Evolutionary conservation across 805 yeast genomes (phyloP).

Genomic region (Candida nonsorbophila): DNA sequence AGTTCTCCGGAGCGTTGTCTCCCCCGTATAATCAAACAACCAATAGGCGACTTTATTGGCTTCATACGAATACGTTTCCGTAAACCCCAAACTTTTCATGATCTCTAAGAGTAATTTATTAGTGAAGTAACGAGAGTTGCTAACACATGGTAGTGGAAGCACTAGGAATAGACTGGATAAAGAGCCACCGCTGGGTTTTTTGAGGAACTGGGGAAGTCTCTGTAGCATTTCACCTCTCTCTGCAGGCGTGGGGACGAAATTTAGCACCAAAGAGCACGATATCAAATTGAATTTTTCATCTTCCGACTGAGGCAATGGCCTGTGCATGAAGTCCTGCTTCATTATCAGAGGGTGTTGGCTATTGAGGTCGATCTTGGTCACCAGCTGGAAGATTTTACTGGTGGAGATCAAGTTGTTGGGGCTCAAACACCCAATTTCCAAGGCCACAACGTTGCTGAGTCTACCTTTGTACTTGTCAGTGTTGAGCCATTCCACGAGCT

Average conservation of each 20-base stretch:
- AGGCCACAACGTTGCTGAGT: conserved; percentile 30
- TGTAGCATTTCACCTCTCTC: conserved; percentile 75
- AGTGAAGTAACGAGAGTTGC: conserved; percentile 76
- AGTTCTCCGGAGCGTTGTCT: conserved; percentile 15
- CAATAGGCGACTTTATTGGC: conserved; percentile 73
- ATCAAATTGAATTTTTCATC: conserved; percentile 55
- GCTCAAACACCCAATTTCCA: conserved; percentile 83
- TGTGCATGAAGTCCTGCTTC: conserved; percentile 80
- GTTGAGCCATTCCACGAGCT: conserved; percentile 67
- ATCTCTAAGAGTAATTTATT: conserved; percentile 37
- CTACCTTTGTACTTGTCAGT: conserved; percentile 13
- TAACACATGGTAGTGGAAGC: conserved; percentile 80
- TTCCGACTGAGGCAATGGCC: conserved; percentile 50
- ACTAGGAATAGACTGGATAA: conserved; percentile 63
- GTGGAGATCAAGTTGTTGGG: conserved; percentile 64
- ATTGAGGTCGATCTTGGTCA: conserved; percentile 70
- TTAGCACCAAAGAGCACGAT: conserved; percentile 82
- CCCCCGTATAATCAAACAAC: conserved; percentile 54
- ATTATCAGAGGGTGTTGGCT: conserved; percentile 69
- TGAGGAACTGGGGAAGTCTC: conserved; percentile 53
- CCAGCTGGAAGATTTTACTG: conserved; percentile 44
- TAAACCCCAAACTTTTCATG: conserved; percentile 59
- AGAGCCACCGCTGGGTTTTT: conserved; percentile 16
- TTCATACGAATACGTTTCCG: conserved; percentile 40
- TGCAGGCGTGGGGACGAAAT: conserved; percentile 73